Evolutionary conservation across 1,284 basidiomycete species (phyloP), one percentile per base, ranked within the genome.

Genomic region (Cystobasidiaceae sp.): DNA sequence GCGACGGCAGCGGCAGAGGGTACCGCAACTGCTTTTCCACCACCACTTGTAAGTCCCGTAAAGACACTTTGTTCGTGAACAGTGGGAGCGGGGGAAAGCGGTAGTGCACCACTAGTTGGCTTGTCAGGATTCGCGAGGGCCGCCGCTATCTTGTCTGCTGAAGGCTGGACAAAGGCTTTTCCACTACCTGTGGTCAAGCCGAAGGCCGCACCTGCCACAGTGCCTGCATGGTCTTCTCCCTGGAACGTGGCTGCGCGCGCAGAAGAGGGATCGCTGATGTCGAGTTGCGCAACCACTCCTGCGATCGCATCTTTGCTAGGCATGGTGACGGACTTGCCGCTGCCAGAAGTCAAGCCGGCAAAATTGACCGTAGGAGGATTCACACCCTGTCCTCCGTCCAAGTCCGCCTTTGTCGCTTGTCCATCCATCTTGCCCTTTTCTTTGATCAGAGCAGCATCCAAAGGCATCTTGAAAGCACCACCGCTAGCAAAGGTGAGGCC

Each of bases 401-500:
- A n/a, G n/a, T n/a, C n/a, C n/a, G 19, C 27, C 32, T 33, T 39
- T 27, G n/a, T 11, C 9, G 17, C 15, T 28, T 56, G 30, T 17
- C 21, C 54, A 4, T 41, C 23, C 54, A 59, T 59, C 33, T 59
- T 59, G 4, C 32, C 32, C 15, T 19, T 19, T 49, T 59, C 56
- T 21, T 48, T 25, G 19, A 32, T 30, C 6, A 59, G 4, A 6
- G 21, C 17, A 46, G 56, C 56, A 37, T 48, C 48, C 2, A 44
- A 32, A 27, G 56, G 56, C 56, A 59, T 59, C 9, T 32, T 59
- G 56, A 59, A 59, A 13, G 56, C 45, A 23, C 13, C 56, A 23
- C 43, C 56, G 17, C 56, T 44, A 13, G 44, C 56, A 27, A 59
- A 39, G 6, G 56, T 46, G 3, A 59, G 43, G 23, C 56, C 56